Evolutionary conservation across 2,329 filamentous ascomycete genomes (phyloP), one percentile per base, ranked within the genome.

Genomic region (Diplodia intermedia): DNA sequence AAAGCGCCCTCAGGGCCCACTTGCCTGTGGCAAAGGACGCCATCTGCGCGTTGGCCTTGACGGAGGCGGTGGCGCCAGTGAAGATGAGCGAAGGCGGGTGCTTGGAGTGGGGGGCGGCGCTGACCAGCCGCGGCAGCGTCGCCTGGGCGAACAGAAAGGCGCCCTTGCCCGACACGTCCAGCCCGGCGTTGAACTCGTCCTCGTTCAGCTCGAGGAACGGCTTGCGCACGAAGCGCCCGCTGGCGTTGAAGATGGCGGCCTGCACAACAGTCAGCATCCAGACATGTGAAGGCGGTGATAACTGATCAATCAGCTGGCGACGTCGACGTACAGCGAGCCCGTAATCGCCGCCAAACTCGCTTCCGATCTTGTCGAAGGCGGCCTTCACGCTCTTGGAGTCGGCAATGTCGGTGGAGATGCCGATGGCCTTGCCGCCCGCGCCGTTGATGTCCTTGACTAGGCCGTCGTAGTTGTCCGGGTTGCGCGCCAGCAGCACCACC

Each of bases 1-100:
- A 85, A 62, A 96, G 80, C 0, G 90, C 92, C 38, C 93, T 85
- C 72, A 91, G 81, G 4, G 91, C 92, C 76, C 93, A 96, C 77
- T 96, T 97, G 33, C 90, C 90, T 2, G 89, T 87, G 0, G 92
- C 90, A 75, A 97, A 97, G 8, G 86, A 81, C 1, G 88, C 82
- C 77, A 93, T 91, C 14, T 83, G 81, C 0, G 91, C 88, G 12
- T 88, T 90, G 4, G 91, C 91, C 73, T 89, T 90, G 20, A 94
- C 72, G 0, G 90, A 92, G 0, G 92, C 93, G 0, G 93, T 97
- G 0, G 93, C 93, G 38, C 93, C 93, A 0, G 93, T 97, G 79
- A 96, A 91, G 74, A 97, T 90, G 23, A 97, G 82, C 0, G 90
- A 90, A 0, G 93, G 93, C 4, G 93, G 91, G 74, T 92, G 80